Base-by-base conservation (phyloP, 345 rosid genomes). In the Microcos paniculata region DNA sequence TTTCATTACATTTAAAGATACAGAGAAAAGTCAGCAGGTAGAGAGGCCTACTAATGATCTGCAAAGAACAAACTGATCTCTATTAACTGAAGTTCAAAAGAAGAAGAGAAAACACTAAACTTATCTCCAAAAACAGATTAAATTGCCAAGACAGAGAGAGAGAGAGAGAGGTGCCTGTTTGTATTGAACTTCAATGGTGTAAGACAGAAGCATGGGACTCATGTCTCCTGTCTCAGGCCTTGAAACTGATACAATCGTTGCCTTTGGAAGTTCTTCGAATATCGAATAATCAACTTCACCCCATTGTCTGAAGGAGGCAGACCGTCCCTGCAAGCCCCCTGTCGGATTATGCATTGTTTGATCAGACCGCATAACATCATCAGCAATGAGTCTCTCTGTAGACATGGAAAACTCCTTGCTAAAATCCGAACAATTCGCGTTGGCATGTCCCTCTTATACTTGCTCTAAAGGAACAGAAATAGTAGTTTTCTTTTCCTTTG, bases 201-300 rank as follows among this genome's bases (percentile, higher is more conserved):
- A 95, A 74, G 98, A 93, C 59, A 93, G 85, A 79, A 93, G 89
- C 86, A 93, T 90, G 79, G 98, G 98, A 52, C 98, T 93, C 75
- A 90, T 82, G 79, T 95, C 99, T 21, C 88, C 91, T 0, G 89
- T 85, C 46, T 95, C 99, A 0, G 97, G 92, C 79, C 81, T 79
- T 13, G 91, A 90, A 30, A 95, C 98, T 0, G 96, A 89, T 48
- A 91, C 85, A 71, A 93, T 81, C 40, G 83, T 80, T 19, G 96
- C 96, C 35, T 24, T 80, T 0, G 98, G 99, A 72, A 95, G 81
- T 77, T 90, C 92, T 5, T 91, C 91, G 74, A 95, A 93, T 56
- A 93, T 84, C 75, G 84, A 68, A 4, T 33, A 68, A 4, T 33
- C 77, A 7, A 59, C 59, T 26, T 84, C 86, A 0, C 33, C 28